Evolutionary conservation across 2,329 filamentous ascomycete genomes (phyloP), one percentile per base, ranked within the genome.

Genomic region (Ustulina deusta): DNA sequence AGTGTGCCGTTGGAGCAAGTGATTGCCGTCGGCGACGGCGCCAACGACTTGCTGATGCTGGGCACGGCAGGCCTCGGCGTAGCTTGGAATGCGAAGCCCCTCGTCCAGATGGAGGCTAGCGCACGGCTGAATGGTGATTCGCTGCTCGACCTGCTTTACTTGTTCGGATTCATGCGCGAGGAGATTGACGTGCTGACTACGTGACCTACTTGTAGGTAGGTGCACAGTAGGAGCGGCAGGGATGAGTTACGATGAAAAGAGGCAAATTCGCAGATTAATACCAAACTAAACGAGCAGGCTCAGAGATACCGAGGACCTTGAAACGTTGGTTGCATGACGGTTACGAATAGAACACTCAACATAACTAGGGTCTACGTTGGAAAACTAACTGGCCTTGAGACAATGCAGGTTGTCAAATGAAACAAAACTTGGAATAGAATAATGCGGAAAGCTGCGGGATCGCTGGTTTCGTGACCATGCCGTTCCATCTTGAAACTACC

Each of bases 11-110:
- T 91, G 9, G 85, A 88, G 29, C 90, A 93, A 79, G 87, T 90
- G 34, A 82, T 96, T 29, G 92, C 91, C 2, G 88, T 95, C 0
- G 93, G 93, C 4, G 93, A 96, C 78, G 93, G 93, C 6, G 93
- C 92, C 42, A 96, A 96, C 75, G 93, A 96, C 76, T 79, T 96
- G 71, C 83, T 91, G 65, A 96, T 96, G 93, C 89, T 96, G 84
- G 85, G 84, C 9, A 86, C 87, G 55, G 92, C 93, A 0, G 92
- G 91, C 0, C 80, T 95, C 42, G 93, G 93, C 22, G 89, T 96
- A 2, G 93, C 93, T 1, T 94, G 93, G 85, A 93, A 94, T 76
- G 93, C 93, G 10, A 96, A 96, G 83, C 91, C 92, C 1, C 85
- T 89, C 66, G 93, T 96, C 63, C 93, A 96, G 81, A 87, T 90